Base-by-base conservation (phyloP, 2,329 filamentous ascomycete genomes). In the Microcyclosporella mali region DNA sequence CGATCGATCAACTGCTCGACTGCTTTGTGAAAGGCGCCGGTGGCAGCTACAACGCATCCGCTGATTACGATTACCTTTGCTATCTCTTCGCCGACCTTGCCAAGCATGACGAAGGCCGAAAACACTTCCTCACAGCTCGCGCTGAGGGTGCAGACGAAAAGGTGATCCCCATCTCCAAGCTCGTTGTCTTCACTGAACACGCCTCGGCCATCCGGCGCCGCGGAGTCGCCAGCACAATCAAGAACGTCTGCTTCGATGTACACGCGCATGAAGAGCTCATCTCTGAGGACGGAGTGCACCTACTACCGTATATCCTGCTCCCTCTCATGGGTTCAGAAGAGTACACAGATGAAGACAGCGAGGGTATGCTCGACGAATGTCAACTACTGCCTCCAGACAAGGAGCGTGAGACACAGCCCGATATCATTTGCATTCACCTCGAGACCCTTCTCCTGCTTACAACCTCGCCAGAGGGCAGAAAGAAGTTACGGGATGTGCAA, bases 161-260 rank as follows among this genome's bases (percentile, higher is more conserved):
- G 43, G 66, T 95, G 11, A 80, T 95, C n/a, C 92, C 92, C 2
- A 73, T 97, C 36, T 87, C 85, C 37, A 97, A 97, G 71, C 73
- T 98, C 49, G 85, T 84, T 47, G 90, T 97, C 46, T 97, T 97
- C 65, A 97, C 92, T 1, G 88, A 94, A 65, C 88, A 95, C 68
- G 74, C 78, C 56, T 94, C 86, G 2, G 77, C 84, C 19, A 81
- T 95, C 41, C 79, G 92, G 45, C 77, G 92, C 41, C 87, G 88
- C 57, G 92, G 92, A n/a, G 89, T 95, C n/a, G 90, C 90, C 6
- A 88, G 83, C 47, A 92, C 88, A 8, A 88, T 98, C 63, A 97
- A 97, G 66, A 98, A 98, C 61, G 80, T 86, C 21, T 81, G 87
- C 6, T 97, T 98, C 61, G 85, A 94, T 57, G 68, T 90, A 4